Conservation (phyloP, 495 filamentous ascomycete genomes). For the Penicillium turbatum region DNA sequence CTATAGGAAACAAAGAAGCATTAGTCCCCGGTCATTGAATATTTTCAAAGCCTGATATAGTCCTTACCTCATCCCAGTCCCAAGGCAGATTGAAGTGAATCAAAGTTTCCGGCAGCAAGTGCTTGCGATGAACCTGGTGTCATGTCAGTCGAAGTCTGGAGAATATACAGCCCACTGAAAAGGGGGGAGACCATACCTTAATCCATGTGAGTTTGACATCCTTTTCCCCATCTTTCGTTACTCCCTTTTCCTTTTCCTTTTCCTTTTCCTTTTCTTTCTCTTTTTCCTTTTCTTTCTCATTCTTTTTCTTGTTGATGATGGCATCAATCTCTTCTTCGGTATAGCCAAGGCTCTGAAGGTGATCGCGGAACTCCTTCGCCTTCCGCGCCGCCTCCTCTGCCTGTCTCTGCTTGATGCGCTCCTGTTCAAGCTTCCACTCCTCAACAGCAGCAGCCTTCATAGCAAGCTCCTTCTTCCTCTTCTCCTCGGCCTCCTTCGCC, state of each 20-base stretch:
- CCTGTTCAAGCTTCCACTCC: constrained; percentile 50
- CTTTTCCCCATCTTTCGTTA: constrained; percentile 44
- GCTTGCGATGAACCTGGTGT: constrained; percentile 43
- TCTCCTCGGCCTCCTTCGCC: constrained; percentile 21
- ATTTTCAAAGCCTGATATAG: not conserved
- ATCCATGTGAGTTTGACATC: constrained; percentile 52
- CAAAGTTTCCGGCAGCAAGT: constrained; percentile 49
- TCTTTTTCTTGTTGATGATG: constrained; percentile 54
- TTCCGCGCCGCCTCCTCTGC: constrained; percentile 35
- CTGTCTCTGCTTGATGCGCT: constrained; percentile 24
- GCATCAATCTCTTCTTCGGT: constrained; percentile 49
- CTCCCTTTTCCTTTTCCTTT: constrained; percentile 41
- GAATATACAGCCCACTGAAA: not conserved
- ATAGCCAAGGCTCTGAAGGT: constrained; percentile 36
- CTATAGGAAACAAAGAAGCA: constrained; percentile 7
- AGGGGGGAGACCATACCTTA: constrained; percentile 35
- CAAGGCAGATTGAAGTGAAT: constrained; percentile 46
- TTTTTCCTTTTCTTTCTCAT: constrained; percentile 48
- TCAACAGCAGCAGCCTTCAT: constrained; percentile 24
- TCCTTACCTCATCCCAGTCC: constrained; percentile 48
- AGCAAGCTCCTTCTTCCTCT: constrained; percentile 30
- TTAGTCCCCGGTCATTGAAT: not conserved
- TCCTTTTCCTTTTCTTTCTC: constrained; percentile 42
- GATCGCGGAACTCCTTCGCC: constrained; percentile 47
- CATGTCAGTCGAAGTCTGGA: constrained; percentile 9